phyloP scores from a whole-genome alignment of 2,329 filamentous ascomycete species.

The Monilinia fructicola region DNA sequence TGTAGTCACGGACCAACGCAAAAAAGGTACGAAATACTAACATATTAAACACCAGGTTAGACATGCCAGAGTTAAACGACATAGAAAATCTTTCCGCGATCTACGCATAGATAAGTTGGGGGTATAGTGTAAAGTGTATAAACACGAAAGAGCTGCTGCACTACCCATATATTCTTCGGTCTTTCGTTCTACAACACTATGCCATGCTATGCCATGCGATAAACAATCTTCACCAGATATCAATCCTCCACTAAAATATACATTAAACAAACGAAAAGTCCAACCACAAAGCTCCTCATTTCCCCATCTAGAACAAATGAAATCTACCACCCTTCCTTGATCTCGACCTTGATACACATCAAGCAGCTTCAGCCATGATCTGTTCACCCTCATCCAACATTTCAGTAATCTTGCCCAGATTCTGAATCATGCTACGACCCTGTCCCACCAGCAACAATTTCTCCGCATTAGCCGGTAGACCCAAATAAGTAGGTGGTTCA shows the following conservation, averaged over 20 bases:
- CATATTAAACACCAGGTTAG: neutral
- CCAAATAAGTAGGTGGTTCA: constrained; percentile 93
- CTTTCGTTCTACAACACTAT: neutral
- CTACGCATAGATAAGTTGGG: neutral
- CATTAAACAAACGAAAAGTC: constrained; percentile 1
- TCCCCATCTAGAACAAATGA: constrained; percentile 15
- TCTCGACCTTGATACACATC: constrained; percentile 5
- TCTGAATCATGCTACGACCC: constrained; percentile 78
- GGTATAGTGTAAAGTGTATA: neutral
- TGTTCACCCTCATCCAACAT: constrained; percentile 93
- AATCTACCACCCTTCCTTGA: neutral
- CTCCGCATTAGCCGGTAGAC: constrained; percentile 92
- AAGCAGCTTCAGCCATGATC: constrained; percentile 66
- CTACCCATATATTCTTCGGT: neutral
- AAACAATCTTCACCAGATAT: neutral
- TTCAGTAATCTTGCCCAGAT: constrained; percentile 80
- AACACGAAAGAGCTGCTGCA: neutral
- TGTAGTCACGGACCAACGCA: no score
- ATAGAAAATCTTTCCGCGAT: neutral
- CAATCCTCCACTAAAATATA: neutral
- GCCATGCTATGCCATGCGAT: neutral
- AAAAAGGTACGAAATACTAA: neutral
- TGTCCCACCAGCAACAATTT: constrained; percentile 89
- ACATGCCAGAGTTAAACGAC: neutral
- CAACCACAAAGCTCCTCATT: neutral